Base-by-base conservation (phyloP, 805 yeast genomes). In the Sugiyamaella marilandica region DNA sequence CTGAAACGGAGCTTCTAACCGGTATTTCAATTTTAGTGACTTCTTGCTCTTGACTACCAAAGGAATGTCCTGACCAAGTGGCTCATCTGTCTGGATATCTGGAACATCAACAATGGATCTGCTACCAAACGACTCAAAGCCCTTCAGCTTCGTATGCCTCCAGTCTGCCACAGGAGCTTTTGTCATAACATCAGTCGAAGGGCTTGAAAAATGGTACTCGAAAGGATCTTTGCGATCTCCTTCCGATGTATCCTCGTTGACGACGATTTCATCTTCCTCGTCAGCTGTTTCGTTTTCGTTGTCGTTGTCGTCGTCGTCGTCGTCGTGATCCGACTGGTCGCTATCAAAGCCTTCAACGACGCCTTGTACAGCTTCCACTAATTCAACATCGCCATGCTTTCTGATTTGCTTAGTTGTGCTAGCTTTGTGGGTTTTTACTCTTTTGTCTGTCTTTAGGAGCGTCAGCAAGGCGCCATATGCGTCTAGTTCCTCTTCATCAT, bases 161-260 rank as follows among this genome's bases (percentile, higher is more conserved):
- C 50, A 46, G n/a, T 19, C 45, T 9, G 45, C 29, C 5, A 16
- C 59, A 5, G 62, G 63, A 44, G 70, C 65, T 14, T 56, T 61
- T 5, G 29, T 36, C 14, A 45, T 19, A 14, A 32, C 8, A 14
- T 29, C 45, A 29, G 51, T 59, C n/a, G 60, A 57, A 0, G 78
- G 72, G 18, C 73, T 69, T 46, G 83, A 84, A 67, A 85, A 91
- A 66, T 91, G 98, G 10, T 70, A 63, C 55, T 86, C 87, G 60
- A 87, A 90, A 0, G 95, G 87, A 69, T 92, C 97, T 7, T 68
- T 65, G 10, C 59, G 50, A 45, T 70, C 73, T 4, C 68, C 74
- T 14, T 70, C 75, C 45, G 68, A 67, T 14, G 69, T 75, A 46
- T 68, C 70, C 21, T 70, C 76, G 10, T 33, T 39, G 3, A 45